Evolutionary conservation across 2,329 filamentous ascomycete genomes (phyloP).

Genomic region (Arthrobotrys sinensis): DNA sequence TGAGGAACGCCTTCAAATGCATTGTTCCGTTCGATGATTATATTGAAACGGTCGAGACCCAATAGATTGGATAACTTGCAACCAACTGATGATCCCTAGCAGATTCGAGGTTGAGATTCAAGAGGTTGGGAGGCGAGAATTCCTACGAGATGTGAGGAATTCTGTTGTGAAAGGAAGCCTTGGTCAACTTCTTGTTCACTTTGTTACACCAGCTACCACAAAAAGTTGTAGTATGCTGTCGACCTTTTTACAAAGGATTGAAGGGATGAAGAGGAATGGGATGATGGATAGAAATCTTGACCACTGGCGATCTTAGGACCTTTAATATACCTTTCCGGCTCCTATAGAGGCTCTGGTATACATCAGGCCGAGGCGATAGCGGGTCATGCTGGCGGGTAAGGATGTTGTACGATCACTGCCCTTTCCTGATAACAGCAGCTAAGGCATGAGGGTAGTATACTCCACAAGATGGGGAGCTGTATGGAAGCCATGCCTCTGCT

Average conservation of each 20-base stretch:
- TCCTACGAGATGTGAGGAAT: constrained; percentile 40
- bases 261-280: constrained; percentile 38
- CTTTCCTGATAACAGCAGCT: constrained; percentile 59
- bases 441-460: constrained; percentile 21
- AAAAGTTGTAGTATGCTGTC: constrained; percentile 36
- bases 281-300: constrained; percentile 35
- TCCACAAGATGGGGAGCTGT: constrained; percentile 40
- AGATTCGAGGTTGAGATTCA: constrained; percentile 3
- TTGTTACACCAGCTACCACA: constrained; percentile 52
- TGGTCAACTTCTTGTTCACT: constrained; percentile 39
- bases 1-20: constrained; percentile 58
- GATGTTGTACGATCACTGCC: constrained; percentile 52
- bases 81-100: constrained; percentile 19
- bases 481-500: constrained; percentile 31
- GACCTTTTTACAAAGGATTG: constrained; percentile 32
- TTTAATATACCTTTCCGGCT: constrained; percentile 45
- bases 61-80: constrained; percentile 27
- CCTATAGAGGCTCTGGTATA: constrained; percentile 26
- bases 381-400: constrained; percentile 23
- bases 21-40: constrained; percentile 46
- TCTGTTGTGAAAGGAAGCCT: constrained; percentile 35
- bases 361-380: constrained; percentile 37
- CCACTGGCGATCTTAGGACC: constrained; percentile 38
- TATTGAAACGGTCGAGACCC: constrained; percentile 8
- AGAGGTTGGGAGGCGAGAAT: constrained; percentile 16